Evolutionary conservation across 2,329 filamentous ascomycete species (phyloP).

Genomic region (Cercospora sp.): DNA sequence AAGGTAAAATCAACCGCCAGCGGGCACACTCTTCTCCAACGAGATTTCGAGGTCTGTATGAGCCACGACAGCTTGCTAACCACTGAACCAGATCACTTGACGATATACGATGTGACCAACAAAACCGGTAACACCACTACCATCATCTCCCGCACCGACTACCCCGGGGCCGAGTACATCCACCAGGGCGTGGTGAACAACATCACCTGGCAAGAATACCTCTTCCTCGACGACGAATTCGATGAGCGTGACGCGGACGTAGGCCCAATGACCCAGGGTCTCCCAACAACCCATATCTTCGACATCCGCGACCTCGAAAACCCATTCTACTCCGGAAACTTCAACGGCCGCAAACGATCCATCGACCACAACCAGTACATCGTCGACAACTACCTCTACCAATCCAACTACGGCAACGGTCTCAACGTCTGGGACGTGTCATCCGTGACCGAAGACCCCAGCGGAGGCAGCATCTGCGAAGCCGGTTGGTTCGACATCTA

Average conservation of each 20-base stretch:
- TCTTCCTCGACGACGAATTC: slow-evolving; percentile 57
- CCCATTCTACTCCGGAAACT: slow-evolving; percentile 44
- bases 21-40: not conserved
- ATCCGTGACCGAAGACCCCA: slow-evolving; percentile 45
- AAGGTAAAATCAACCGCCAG: not conserved
- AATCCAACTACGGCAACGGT: slow-evolving; percentile 42
- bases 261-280: slow-evolving; percentile 34
- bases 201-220: slow-evolving; percentile 42
- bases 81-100: slow-evolving; percentile 41
- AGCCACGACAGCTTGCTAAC: not conserved
- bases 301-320: slow-evolving; percentile 49
- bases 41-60: not conserved
- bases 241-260: slow-evolving; percentile 45
- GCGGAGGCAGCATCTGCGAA: slow-evolving; percentile 48
- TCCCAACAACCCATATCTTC: slow-evolving; percentile 47
- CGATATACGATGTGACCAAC: slow-evolving; percentile 50
- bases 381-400: slow-evolving; percentile 40
- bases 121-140: slow-evolving; percentile 38
- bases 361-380: slow-evolving; percentile 49
- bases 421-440: slow-evolving; percentile 41
- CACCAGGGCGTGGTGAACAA: slow-evolving; percentile 57
- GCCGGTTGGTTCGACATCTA: slow-evolving; percentile 54
- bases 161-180: slow-evolving; percentile 52
- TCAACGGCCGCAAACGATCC: slow-evolving; percentile 36
- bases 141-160: slow-evolving; percentile 52